These are phyloP conservation scores for Trichophyton equinum DNA, from an alignment of 2,329 filamentous ascomycete species.

Conservation along the genomic window DNA sequence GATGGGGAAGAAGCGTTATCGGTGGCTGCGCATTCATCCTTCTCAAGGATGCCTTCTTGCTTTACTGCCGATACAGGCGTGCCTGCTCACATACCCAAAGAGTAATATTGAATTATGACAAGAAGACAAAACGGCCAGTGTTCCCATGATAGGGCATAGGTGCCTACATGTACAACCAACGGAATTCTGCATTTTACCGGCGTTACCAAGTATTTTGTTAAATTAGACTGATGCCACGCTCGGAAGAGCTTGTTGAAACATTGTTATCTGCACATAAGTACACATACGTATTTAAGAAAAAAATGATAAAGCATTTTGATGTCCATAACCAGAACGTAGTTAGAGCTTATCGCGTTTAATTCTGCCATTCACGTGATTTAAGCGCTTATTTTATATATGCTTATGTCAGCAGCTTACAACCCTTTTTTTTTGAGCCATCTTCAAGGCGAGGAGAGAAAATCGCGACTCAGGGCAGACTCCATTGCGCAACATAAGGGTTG, in stretches of 20 bases:
- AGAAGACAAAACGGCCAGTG: constrained; percentile 26
- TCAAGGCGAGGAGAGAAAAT: background rate
- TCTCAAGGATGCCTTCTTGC: constrained; percentile 54
- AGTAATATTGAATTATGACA: constrained; percentile 37
- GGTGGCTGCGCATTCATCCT: constrained; percentile 84
- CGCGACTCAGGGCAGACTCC: background rate
- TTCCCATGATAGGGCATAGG: background rate
- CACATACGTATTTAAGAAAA: too few species aligned
- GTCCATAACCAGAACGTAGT: background rate
- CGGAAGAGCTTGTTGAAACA: background rate
- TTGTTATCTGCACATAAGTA: too few species aligned
- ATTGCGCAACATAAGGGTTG: background rate
- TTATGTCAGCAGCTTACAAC: background rate
- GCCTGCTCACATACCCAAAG: constrained; percentile 36
- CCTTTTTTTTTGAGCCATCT: background rate
- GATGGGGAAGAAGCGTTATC: constrained; percentile 79
- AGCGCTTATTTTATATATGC: background rate
- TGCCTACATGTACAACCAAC: background rate
- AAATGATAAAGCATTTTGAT: too few species aligned
- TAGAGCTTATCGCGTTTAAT: background rate
- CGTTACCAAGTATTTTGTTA: background rate
- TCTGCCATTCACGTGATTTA: background rate
- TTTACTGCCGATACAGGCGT: constrained; percentile 44
- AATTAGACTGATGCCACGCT: background rate
- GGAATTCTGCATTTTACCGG: background rate